Percentiles rank a stretch among this genome's conserved stretches.
phyloP scores from a whole-genome alignment of 768 basidiomycete species.

The Scleroderma bovista region DNA sequence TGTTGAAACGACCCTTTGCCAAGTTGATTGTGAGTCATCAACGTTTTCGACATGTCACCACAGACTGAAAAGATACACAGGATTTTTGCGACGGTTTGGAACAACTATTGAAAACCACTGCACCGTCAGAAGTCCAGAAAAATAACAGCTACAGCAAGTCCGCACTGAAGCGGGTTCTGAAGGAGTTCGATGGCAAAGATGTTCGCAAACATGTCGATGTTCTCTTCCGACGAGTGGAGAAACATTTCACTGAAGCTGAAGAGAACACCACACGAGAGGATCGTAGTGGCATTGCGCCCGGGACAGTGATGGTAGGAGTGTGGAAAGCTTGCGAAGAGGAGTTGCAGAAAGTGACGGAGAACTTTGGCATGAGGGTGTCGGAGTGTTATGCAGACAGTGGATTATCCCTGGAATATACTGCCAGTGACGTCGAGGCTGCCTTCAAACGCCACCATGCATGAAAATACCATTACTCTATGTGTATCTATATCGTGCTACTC shows the following conservation, averaged over 20 bases:
- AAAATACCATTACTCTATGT: not conserved
- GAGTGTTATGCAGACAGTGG: slow-evolving; percentile 79
- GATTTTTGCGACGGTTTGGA: slow-evolving; percentile 95
- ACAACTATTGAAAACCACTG: slow-evolving; percentile 74
- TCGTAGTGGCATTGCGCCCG: slow-evolving; percentile 48
- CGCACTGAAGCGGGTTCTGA: slow-evolving; percentile 76
- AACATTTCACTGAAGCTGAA: slow-evolving; percentile 86
- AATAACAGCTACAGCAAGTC: slow-evolving; percentile 73
- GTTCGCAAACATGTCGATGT: slow-evolving; percentile 83
- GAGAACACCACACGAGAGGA: slow-evolving; percentile 57
- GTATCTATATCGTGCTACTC: too few species aligned
- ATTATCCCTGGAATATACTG: slow-evolving; percentile 66
- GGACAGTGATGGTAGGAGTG: slow-evolving; percentile 72
- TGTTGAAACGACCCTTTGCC: slow-evolving; percentile 80
- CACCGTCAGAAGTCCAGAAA: slow-evolving; percentile 68
- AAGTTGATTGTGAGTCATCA: slow-evolving; percentile 73
- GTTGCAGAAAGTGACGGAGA: slow-evolving; percentile 63
- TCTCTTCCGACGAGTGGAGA: slow-evolving; percentile 87
- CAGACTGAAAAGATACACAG: slow-evolving; percentile 34
- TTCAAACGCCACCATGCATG: slow-evolving; percentile 58
- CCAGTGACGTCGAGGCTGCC: slow-evolving; percentile 67
- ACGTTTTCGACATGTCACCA: not conserved
- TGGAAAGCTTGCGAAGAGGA: slow-evolving; percentile 93
- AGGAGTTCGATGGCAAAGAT: slow-evolving; percentile 85
- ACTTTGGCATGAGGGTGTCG: slow-evolving; percentile 61